phyloP scores from a whole-genome alignment of 2,329 filamentous ascomycete species.

The Coniochaeta prunicola region DNA sequence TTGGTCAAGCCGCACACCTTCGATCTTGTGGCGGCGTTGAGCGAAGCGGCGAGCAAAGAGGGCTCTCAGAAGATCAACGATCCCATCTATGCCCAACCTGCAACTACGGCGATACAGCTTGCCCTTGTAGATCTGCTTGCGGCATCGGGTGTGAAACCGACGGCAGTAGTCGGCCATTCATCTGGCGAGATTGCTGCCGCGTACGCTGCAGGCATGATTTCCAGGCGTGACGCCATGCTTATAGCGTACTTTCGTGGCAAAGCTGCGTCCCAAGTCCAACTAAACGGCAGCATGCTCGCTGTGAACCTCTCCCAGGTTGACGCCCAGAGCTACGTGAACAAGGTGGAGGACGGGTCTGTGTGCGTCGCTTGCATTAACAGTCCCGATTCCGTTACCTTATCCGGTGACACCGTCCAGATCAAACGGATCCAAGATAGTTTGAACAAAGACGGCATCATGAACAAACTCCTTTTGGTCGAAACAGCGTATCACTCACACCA shows the following conservation, averaged over 20 bases:
- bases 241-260: constrained; percentile 27
- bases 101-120: constrained; percentile 39
- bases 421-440: constrained; percentile 13
- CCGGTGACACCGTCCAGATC: constrained; percentile 21
- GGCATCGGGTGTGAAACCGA: constrained; percentile 23
- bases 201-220: constrained; percentile 36
- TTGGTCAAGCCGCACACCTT: background rate
- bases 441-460: constrained; percentile 17
- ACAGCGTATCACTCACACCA: constrained; percentile 34
- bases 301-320: constrained; percentile 6
- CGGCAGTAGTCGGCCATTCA: constrained; percentile 36
- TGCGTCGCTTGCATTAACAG: constrained; percentile 20
- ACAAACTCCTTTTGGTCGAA: constrained; percentile 25
- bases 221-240: constrained; percentile 29
- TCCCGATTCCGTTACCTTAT: constrained; percentile 18
- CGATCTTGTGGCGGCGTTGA: background rate
- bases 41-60: background rate
- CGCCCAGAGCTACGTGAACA: constrained; percentile 1
- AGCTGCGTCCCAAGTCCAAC: background rate
- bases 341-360: constrained; percentile 6
- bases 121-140: constrained; percentile 34
- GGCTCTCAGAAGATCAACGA: background rate
- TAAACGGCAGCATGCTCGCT: constrained; percentile 11
- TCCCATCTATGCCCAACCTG: constrained; percentile 4
- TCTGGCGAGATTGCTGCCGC: constrained; percentile 40